Evolutionary conservation across 2,329 filamentous ascomycete genomes (phyloP), one percentile per base, ranked within the genome.

Genomic region (Myotisia sp.): DNA sequence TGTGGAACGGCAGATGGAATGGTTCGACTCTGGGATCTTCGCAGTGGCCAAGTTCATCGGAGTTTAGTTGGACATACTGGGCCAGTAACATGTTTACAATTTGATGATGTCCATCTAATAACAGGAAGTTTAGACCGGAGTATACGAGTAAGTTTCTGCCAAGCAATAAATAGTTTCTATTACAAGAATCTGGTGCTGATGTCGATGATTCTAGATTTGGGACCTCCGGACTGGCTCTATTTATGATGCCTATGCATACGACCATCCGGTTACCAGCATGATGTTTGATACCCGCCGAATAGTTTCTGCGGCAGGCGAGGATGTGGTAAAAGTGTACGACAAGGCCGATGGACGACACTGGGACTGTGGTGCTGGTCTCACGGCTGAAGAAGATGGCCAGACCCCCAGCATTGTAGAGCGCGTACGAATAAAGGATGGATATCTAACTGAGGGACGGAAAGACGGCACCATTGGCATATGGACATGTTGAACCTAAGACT

Each of bases 1-100:
- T 95, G 90, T 53, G 90, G 90, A 46, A 98, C 90, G 8, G 90
- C 90, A 0, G 90, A 98, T 52, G 90, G 90, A 26, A 92, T 95
- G 83, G 86, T 98, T 26, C 70, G 90, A 38, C 63, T 98, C 21
- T 98, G 90, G 90, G 90, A 98, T 74, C 63, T 98, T 47, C 73
- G 90, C 44, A 93, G 84, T 54, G 90, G 90, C 2, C 87, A 94
- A 59, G 90, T 98, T n/a, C 86, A 94, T 58, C 73, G 90, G 37
- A 94, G 85, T 56, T 65, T 98, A 4, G 86, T 98, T 6, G 90
- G 90, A 2, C 90, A 98, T 52, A 98, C 90, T 1, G 87, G 85
- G 0, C 81, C 90, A 0, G 84, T 98, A 36, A 94, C 90, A 3
- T 84, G 82, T 50, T 63, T 98, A 45, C 90, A 95, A 53, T 98